A percentile compares a stretch with the other conserved stretches of the same genome.
These are phyloP conservation scores for Scedosporium boydii DNA, from an alignment of 2,329 filamentous ascomycete genomes.

Conservation along the genomic window DNA sequence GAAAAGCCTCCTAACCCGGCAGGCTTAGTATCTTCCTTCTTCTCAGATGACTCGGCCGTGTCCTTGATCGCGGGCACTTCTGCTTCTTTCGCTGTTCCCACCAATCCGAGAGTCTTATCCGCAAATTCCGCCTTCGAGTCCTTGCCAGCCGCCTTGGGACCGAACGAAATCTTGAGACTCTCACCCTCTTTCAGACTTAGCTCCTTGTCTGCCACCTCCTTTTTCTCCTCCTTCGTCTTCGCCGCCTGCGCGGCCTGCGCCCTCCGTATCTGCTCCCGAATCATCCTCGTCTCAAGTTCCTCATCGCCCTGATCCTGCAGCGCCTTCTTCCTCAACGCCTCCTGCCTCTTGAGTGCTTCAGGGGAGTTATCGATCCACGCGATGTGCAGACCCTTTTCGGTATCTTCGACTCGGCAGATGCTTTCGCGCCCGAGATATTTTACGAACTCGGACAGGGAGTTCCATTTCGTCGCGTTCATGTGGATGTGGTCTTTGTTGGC, in stretches of 20 bases:
- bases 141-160: constrained; percentile 26
- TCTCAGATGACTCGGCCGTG: background rate
- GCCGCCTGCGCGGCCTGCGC: constrained; percentile 47
- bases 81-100: background rate
- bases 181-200: constrained; percentile 60
- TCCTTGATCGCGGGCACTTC: background rate
- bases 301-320: constrained; percentile 85
- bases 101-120: background rate
- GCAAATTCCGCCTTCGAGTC: constrained; percentile 8
- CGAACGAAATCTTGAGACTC: constrained; percentile 65
- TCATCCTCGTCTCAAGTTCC: constrained; percentile 73
- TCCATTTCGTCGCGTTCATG: constrained; percentile 90
- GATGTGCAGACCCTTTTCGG: constrained; percentile 74
- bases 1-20: constrained; percentile 36
- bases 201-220: constrained; percentile 30
- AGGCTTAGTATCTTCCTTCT: constrained; percentile 8
- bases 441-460: constrained; percentile 78
- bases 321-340: constrained; percentile 75
- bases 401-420: constrained; percentile 83
- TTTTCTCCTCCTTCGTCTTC: constrained; percentile 30
- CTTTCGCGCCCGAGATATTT: constrained; percentile 80
- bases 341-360: constrained; percentile 69
- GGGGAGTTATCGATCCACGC: constrained; percentile 88
- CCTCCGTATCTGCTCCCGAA: constrained; percentile 73
- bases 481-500: constrained; percentile 80